Evolutionary conservation across 179 eudicot genomes (phyloP).

Genomic region (Sideroxylon spinosum): DNA sequence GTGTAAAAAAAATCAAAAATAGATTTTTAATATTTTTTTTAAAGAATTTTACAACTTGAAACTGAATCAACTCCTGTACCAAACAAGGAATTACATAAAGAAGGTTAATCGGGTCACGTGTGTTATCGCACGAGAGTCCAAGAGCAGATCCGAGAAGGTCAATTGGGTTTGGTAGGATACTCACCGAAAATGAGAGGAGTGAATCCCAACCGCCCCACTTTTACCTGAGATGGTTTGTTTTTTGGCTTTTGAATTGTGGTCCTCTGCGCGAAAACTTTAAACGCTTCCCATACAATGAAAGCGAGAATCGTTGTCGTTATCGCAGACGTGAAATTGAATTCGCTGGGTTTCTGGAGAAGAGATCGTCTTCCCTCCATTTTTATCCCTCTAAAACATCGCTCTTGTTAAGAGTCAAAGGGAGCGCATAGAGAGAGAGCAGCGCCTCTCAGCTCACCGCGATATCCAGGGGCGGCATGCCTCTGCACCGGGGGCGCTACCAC

Average conservation of each 20-base stretch:
- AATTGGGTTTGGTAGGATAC: too few species aligned
- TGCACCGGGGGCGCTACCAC: conserved; percentile 77
- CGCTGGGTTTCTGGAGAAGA: background rate
- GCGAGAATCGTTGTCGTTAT: conserved; percentile 19
- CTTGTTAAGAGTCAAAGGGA: background rate
- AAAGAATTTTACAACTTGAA: too few species aligned
- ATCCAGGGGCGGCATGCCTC: conserved; percentile 35
- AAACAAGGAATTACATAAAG: too few species aligned
- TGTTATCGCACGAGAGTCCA: too few species aligned
- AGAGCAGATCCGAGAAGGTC: too few species aligned
- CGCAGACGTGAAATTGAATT: background rate
- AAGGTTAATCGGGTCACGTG: too few species aligned
- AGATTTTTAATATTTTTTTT: too few species aligned
- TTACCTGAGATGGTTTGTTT: background rate
- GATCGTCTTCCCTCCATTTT: conserved; percentile 15
- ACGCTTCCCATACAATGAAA: too few species aligned
- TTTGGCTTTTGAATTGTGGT: background rate
- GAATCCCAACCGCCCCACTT: background rate
- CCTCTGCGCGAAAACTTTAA: background rate
- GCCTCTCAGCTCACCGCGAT: background rate
- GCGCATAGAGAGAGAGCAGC: background rate
- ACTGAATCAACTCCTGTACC: too few species aligned
- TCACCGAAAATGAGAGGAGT: too few species aligned
- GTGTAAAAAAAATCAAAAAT: too few species aligned
- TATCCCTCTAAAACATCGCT: background rate